These are phyloP conservation scores for Pecoramyces ruminantium DNA, from an alignment of 192 early-diverging fungal species.

Conservation along the genomic window DNA sequence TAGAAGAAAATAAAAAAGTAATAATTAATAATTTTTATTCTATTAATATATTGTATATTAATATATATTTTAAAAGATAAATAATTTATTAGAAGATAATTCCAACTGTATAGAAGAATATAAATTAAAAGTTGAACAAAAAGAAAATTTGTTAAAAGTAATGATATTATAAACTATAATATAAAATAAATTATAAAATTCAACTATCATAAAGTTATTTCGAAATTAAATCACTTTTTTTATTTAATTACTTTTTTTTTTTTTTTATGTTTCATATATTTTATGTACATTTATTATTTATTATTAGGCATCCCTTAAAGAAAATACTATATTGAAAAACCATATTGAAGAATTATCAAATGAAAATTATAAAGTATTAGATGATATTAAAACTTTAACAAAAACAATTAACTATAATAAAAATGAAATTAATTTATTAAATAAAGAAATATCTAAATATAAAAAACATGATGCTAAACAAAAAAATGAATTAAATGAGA, in stretches of 20 bases:
- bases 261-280: too few species aligned
- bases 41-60: too few species aligned
- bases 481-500: background rate
- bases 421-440: background rate
- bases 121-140: background rate
- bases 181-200: too few species aligned
- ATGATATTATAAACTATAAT: too few species aligned
- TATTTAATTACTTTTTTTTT: too few species aligned
- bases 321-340: background rate
- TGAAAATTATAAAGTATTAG: background rate
- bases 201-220: too few species aligned
- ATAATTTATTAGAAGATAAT: background rate
- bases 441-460: background rate
- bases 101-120: background rate
- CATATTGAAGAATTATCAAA: background rate
- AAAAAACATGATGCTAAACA: background rate
- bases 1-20: background rate
- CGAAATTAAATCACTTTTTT: too few species aligned
- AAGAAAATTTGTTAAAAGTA: background rate
- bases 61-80: background rate
- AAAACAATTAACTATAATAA: background rate
- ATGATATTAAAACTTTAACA: background rate
- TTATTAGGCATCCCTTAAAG: background rate
- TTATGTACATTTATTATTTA: too few species aligned
- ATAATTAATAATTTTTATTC: too few species aligned